phyloP scores from a whole-genome alignment of 495 filamentous ascomycete genomes.

The Cenococcum geophilum region DNA sequence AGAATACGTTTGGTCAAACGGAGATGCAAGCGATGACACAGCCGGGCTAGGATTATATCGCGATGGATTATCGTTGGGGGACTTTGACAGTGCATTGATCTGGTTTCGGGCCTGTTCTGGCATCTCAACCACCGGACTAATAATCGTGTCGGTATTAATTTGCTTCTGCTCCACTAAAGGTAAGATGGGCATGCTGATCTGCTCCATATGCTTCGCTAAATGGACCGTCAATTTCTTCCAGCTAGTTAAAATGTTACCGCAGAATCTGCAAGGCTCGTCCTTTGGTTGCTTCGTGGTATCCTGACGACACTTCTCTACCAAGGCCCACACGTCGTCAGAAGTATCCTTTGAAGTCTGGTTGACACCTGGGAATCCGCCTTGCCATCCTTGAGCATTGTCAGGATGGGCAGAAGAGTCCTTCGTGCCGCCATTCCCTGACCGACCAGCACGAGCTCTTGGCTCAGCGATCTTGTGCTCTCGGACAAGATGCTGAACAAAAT shows the following conservation, averaged over 20 bases:
- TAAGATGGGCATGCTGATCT: slow-evolving; percentile 80
- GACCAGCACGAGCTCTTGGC: slow-evolving; percentile 49
- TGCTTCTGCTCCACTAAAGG: slow-evolving; percentile 52
- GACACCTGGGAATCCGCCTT: slow-evolving; percentile 44
- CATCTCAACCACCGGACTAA: slow-evolving; percentile 29
- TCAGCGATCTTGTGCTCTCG: slow-evolving; percentile 88
- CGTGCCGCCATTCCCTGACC: slow-evolving; percentile 11
- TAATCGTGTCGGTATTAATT: slow-evolving; percentile 29
- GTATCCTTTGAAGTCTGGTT: slow-evolving; percentile 42
- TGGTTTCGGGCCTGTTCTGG: slow-evolving; percentile 21
- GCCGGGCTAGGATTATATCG: slow-evolving; percentile 20
- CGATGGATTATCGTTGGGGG: slow-evolving; percentile 28
- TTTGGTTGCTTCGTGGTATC: slow-evolving; percentile 59
- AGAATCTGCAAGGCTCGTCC: slow-evolving; percentile 88
- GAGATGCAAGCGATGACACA: slow-evolving; percentile 17
- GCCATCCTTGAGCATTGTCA: slow-evolving; percentile 10
- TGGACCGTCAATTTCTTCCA: slow-evolving; percentile 96
- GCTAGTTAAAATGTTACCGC: slow-evolving; percentile 68
- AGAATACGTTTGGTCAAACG: slow-evolving; percentile 21
- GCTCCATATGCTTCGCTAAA: slow-evolving; percentile 95
- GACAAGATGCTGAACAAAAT: slow-evolving; percentile 91
- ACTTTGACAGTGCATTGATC: slow-evolving; percentile 19
- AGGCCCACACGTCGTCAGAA: slow-evolving; percentile 58
- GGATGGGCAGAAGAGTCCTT: slow-evolving; percentile 39
- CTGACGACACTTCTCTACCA: slow-evolving; percentile 73